Evolutionary conservation across 2,329 filamentous ascomycete genomes (phyloP).

Genomic region (Stagonosporopsis cucurbitacearum): DNA sequence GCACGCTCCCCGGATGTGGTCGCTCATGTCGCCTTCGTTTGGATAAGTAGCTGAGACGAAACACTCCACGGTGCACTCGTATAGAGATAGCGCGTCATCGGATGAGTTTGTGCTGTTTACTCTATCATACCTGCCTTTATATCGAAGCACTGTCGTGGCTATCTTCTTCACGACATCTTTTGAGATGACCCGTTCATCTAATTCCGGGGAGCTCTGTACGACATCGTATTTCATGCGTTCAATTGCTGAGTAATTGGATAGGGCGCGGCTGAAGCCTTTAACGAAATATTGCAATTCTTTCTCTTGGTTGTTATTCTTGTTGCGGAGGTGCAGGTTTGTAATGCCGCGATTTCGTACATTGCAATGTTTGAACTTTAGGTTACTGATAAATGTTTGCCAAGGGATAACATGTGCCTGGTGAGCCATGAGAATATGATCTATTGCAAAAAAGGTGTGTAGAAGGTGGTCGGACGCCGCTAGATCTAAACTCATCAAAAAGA

Average conservation of each 20-base stretch:
- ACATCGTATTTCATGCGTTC: background rate
- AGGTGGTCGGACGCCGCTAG: too few species aligned
- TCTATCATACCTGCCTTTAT: background rate
- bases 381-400: slow-evolving; percentile 1
- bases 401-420: slow-evolving; percentile 1
- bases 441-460: background rate
- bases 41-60: background rate
- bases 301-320: background rate
- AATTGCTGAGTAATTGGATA: background rate
- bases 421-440: slow-evolving; percentile 8
- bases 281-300: background rate
- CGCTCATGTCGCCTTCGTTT: background rate
- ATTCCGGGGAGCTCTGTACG: background rate
- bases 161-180: background rate
- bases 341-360: slow-evolving; percentile 1
- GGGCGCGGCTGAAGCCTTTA: background rate
- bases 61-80: background rate
- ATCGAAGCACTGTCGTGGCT: background rate
- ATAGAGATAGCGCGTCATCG: background rate
- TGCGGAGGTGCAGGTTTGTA: slow-evolving; percentile 1
- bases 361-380: slow-evolving; percentile 1
- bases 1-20: background rate
- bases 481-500: background rate
- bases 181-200: background rate
- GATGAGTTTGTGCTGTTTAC: fast-evolving